Percentiles rank a stretch among this genome's conserved stretches.
These are phyloP conservation scores for thale cress (Arabidopsis thaliana) DNA, from an alignment of 345 rosid species.

Conservation along the genomic window TAIR10.1 NC_003075.7:12624501-12625000, in stretches of 20 bases:
- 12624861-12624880: background rate
- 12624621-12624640: background rate
- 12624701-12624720: conserved; percentile 1
- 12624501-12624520: background rate
- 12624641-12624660: conserved; percentile 10
- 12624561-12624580: background rate
- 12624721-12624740: conserved; percentile 2
- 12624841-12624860: background rate
- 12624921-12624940: background rate
- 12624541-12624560: background rate
- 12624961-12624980: background rate
- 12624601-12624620: background rate
- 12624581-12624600: background rate
- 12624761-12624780: background rate
- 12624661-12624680: background rate
- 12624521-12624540: background rate
- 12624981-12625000: conserved; percentile 26
- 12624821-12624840: background rate
- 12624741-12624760: conserved; percentile 5
- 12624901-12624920: conserved; percentile 21
- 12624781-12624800: background rate
- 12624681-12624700: background rate
- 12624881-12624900: background rate
- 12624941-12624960: background rate
- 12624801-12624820: background rate